Base-by-base conservation (phyloP, 2,329 filamentous ascomycete genomes). In the Zasmidium cellare region DNA sequence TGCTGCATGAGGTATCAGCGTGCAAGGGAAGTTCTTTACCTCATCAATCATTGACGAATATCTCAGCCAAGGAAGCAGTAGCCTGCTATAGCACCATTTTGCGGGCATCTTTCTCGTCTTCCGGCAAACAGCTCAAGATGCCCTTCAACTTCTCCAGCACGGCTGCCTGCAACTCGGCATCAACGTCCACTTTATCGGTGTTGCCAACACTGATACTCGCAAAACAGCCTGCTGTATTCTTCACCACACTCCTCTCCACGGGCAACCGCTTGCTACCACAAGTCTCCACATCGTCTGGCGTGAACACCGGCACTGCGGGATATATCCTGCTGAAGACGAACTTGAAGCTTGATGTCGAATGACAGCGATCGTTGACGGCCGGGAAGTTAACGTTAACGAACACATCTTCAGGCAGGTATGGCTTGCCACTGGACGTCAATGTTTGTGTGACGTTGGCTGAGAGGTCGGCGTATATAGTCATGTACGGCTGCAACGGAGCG, bases 341-440 rank as follows among this genome's bases (percentile, higher is more conserved):
- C 65, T 80, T 79, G 77, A 88, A 88, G 54, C 86, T 74, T 25
- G 74, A 74, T 0, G 80, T 71, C 20, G 76, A 74, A 12, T 75
- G 78, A 74, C 87, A 90, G 52, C 70, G 77, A 5, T 74, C 72
- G 1, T 69, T 73, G 1, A 84, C 80, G 57, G 77, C 72, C 3
- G 84, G 84, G 66, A 88, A 88, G 74, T 90, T 90, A 65, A 90
- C 86, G 64, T 90, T 90, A 28, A 90, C 9, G 28, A 50, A 89
- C 2, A 83, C 78, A 47, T 81, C 78, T 0, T 75, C 66, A 0
- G 87, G 87, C 2, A 90, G 77, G 67, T 87, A 89, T 0, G 88
- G 87, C 41, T 77, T 77, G 41, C 85, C 85, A 0, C 81, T 78
- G 1, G 72, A 76, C 24, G 87, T 68, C 41, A 90, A 67, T 2